Evolutionary conservation across 345 rosid genomes (phyloP).

Genomic region (Moricandia moricandioides): DNA sequence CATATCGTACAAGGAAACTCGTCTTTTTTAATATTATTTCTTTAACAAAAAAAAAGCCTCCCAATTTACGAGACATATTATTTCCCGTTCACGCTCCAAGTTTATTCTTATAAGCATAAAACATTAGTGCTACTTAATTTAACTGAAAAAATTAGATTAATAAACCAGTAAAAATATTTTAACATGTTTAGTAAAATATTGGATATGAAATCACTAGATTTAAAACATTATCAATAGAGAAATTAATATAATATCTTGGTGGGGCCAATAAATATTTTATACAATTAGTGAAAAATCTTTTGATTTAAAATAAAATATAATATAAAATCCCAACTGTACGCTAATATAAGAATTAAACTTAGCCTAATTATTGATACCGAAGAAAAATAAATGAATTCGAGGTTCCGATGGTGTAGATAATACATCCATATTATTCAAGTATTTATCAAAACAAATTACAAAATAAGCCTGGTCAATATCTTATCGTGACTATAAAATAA

Average conservation of each 20-base stretch:
- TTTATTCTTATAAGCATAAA: background rate
- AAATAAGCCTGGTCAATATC: slow-evolving; percentile 5
- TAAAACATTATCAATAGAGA: background rate
- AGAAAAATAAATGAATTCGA: too few species aligned
- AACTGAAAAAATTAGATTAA: background rate
- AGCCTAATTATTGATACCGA: background rate
- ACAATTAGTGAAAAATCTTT: background rate
- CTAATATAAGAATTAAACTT: background rate
- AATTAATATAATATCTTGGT: slow-evolving; percentile 2
- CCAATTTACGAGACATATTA: background rate
- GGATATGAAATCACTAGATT: slow-evolving; percentile 13
- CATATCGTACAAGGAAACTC: slow-evolving; percentile 36
- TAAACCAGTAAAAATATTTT: background rate
- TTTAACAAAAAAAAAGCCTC: background rate
- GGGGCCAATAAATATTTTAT: background rate
- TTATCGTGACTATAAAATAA: background rate
- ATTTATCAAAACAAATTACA: background rate
- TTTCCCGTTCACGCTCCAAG: background rate
- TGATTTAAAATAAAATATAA: background rate
- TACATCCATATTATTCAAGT: background rate
- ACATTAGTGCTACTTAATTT: background rate
- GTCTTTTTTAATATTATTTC: background rate
- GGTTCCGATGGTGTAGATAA: background rate
- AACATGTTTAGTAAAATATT: background rate
- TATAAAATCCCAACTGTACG: background rate